A percentile compares a stretch with the other conserved stretches of the same genome.
phyloP scores from a whole-genome alignment of 768 basidiomycete genomes.

The Xerocomellus intermedius region DNA sequence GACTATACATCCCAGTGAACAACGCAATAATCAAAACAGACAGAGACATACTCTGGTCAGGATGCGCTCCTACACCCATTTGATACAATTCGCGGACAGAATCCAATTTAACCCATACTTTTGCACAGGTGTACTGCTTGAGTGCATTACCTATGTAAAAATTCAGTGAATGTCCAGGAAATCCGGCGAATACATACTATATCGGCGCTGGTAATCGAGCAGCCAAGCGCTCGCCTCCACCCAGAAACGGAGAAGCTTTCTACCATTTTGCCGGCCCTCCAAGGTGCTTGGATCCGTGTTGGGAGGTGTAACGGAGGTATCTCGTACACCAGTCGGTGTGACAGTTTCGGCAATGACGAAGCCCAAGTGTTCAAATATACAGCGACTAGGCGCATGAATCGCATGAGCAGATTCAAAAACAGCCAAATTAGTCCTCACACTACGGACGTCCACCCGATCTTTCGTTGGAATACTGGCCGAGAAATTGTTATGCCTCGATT shows the following conservation, averaged over 20 bases:
- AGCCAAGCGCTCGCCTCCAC: slow-evolving; percentile 72
- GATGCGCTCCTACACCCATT: slow-evolving; percentile 70
- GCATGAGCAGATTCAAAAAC: slow-evolving; percentile 10
- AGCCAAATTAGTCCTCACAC: slow-evolving; percentile 45
- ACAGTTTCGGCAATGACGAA: slow-evolving; percentile 32
- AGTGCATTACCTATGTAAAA: slow-evolving; percentile 42
- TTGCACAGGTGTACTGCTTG: slow-evolving; percentile 42
- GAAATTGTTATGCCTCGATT: slow-evolving; percentile 52
- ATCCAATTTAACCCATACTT: slow-evolving; percentile 51
- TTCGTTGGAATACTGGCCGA: slow-evolving; percentile 55
- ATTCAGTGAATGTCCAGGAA: slow-evolving; percentile 12
- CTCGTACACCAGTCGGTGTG: slow-evolving; percentile 30
- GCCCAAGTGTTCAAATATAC: slow-evolving; percentile 42
- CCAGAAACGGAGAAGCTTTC: slow-evolving; percentile 76
- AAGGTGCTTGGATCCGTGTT: slow-evolving; percentile 44
- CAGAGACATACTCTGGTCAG: slow-evolving; percentile 61
- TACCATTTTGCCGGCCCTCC: slow-evolving; percentile 51
- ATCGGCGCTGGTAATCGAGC: slow-evolving; percentile 49
- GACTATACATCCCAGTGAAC: slow-evolving; percentile 39
- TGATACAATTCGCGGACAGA: slow-evolving; percentile 71
- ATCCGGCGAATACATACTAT: slow-evolving; percentile 36
- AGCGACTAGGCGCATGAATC: slow-evolving; percentile 28
- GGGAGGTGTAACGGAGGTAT: slow-evolving; percentile 54
- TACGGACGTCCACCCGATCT: slow-evolving; percentile 62
- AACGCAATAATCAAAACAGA: neutral